A percentile compares a stretch with the other conserved stretches of the same genome.
Evolutionary conservation across 2,329 filamentous ascomycete species (phyloP).

Genomic region (Tolypocladium guangdongense): DNA sequence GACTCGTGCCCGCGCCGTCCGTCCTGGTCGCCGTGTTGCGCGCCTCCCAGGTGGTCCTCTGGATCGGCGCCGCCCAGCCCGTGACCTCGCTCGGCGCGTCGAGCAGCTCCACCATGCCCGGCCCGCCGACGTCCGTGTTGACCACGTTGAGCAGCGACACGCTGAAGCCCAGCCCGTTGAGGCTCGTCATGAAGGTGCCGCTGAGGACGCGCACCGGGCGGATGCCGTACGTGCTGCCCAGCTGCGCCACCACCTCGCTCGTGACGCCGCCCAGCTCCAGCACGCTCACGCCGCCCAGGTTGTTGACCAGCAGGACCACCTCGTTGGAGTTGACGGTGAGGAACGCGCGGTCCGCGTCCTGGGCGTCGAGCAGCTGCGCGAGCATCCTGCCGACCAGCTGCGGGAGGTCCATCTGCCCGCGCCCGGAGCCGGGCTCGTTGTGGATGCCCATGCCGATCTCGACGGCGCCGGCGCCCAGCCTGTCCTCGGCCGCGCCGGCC

Average conservation of each 20-base stretch:
- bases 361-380: slow-evolving; percentile 52
- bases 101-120: slow-evolving; percentile 56
- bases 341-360: slow-evolving; percentile 61
- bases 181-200: slow-evolving; percentile 68
- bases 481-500: slow-evolving; percentile 40
- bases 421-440: slow-evolving; percentile 52
- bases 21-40: slow-evolving; percentile 37
- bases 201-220: slow-evolving; percentile 53
- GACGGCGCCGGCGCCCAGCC: slow-evolving; percentile 36
- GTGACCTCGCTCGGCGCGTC: slow-evolving; percentile 59
- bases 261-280: slow-evolving; percentile 65
- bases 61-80: slow-evolving; percentile 58
- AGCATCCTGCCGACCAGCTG: slow-evolving; percentile 55
- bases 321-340: slow-evolving; percentile 50
- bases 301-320: slow-evolving; percentile 62
- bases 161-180: slow-evolving; percentile 68
- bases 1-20: slow-evolving; percentile 18
- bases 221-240: slow-evolving; percentile 46
- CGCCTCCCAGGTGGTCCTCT: slow-evolving; percentile 51
- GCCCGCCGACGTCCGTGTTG: slow-evolving; percentile 44
- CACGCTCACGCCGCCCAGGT: slow-evolving; percentile 62
- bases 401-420: slow-evolving; percentile 39
- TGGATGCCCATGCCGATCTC: slow-evolving; percentile 71
- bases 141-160: slow-evolving; percentile 58
- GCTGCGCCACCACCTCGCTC: slow-evolving; percentile 54